Evolutionary conservation across 2,329 filamentous ascomycete genomes (phyloP).

Genomic region (Metarhizium sp.): DNA sequence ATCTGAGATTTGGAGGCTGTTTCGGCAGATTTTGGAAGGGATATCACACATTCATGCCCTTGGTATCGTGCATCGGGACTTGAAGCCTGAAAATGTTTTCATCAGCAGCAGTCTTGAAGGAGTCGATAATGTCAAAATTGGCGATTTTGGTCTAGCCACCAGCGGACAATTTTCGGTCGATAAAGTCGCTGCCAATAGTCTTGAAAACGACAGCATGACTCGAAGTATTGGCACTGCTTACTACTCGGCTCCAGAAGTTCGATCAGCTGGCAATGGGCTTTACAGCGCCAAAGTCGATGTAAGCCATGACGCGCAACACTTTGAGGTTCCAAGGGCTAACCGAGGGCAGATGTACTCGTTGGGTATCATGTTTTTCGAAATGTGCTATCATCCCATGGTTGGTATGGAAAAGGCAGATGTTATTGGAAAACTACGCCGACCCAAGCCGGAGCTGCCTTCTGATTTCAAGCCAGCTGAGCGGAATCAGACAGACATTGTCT

Average conservation of each 20-base stretch:
- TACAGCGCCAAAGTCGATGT: conserved; percentile 92
- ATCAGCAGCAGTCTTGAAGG: conserved; percentile 62
- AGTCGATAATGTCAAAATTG: conserved; percentile 84
- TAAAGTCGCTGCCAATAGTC: conserved; percentile 29
- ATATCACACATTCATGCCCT: conserved; percentile 81
- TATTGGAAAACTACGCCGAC: conserved; percentile 59
- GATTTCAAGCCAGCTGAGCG: conserved; percentile 64
- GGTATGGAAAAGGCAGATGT: conserved; percentile 57
- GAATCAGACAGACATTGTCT: conserved; percentile 69
- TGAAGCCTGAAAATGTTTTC: conserved; percentile 97
- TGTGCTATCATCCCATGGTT: conserved; percentile 66
- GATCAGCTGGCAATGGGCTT: conserved; percentile 61
- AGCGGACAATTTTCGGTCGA: conserved; percentile 68
- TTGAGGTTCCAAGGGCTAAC: not conserved
- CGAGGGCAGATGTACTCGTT: conserved; percentile 75
- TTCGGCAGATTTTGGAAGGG: conserved; percentile 85
- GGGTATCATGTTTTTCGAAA: conserved; percentile 97
- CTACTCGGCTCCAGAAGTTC: conserved; percentile 88
- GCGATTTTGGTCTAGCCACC: conserved; percentile 91
- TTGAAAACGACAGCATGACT: conserved; percentile 57
- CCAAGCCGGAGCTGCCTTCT: conserved; percentile 57
- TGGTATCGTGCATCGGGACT: conserved; percentile 88
- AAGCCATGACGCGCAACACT: conserved; percentile 23
- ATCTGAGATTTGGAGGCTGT: conserved; percentile 79
- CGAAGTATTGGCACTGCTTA: conserved; percentile 68